Conservation (phyloP, 2,329 filamentous ascomycete genomes). For the Rhynchosporium secalis region DNA sequence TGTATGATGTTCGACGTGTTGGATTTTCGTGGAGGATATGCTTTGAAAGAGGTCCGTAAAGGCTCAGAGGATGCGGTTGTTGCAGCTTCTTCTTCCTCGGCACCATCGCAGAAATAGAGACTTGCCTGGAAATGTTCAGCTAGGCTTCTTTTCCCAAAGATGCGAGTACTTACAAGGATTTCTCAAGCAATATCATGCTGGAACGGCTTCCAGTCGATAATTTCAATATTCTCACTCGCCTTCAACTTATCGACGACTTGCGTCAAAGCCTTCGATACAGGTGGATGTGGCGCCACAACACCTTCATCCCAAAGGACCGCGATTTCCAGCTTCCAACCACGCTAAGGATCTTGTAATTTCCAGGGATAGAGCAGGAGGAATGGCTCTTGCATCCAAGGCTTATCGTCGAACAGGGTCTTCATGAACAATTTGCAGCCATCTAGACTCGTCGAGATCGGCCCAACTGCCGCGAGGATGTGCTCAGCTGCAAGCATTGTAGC, state of each 20-base stretch:
- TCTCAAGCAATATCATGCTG: conserved; percentile 53
- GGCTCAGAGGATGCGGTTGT: conserved; percentile 58
- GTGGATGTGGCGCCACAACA: conserved; percentile 60
- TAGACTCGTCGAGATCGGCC: conserved; percentile 55
- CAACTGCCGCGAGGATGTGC: conserved; percentile 49
- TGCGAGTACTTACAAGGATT: conserved; percentile 45
- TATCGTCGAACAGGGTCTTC: conserved; percentile 43
- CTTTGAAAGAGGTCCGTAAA: conserved; percentile 54
- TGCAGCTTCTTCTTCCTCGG: conserved; percentile 50
- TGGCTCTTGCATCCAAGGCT: conserved; percentile 55
- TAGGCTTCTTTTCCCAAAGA: not conserved
- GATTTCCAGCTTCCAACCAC: conserved; percentile 53
- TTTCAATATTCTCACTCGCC: conserved; percentile 47
- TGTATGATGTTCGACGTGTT: conserved; percentile 44
- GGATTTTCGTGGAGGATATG: conserved; percentile 58
- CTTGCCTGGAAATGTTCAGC: conserved; percentile 28
- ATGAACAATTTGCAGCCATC: conserved; percentile 48
- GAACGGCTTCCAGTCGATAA: conserved; percentile 56
- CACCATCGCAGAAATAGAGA: conserved; percentile 61
- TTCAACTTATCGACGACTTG: conserved; percentile 54
- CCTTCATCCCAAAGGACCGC: conserved; percentile 61
- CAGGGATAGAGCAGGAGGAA: conserved; percentile 55
- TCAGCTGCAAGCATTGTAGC: conserved; percentile 34
- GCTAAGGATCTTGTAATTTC: conserved; percentile 42
- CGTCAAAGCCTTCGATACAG: conserved; percentile 56